These are phyloP conservation scores for Globisporangium emineosum DNA, from an alignment of 352 stramenopile genomes.

Conservation along the genomic window DNA sequence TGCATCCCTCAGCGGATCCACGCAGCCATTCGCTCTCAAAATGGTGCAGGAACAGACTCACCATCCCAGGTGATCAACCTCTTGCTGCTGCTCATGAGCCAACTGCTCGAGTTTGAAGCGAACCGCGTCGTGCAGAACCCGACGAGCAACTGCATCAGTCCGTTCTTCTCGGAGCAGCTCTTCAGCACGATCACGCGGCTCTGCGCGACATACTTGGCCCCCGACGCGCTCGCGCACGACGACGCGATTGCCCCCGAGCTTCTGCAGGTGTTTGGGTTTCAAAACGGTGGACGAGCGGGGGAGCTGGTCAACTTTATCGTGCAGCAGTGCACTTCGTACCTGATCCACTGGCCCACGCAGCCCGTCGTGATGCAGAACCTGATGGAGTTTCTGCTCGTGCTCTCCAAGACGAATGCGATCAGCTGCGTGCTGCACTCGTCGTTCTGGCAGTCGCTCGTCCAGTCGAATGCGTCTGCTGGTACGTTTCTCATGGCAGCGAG, in stretches of 20 bases:
- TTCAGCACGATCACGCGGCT: slow-evolving; percentile 69
- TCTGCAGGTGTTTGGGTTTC: slow-evolving; percentile 62
- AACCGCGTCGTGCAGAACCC: slow-evolving; percentile 55
- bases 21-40: slow-evolving; percentile 23
- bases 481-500: slow-evolving; percentile 37
- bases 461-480: slow-evolving; percentile 61
- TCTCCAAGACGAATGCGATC: slow-evolving; percentile 67
- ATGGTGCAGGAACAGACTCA: not conserved
- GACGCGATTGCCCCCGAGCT: slow-evolving; percentile 44
- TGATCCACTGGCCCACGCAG: slow-evolving; percentile 81
- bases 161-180: slow-evolving; percentile 79
- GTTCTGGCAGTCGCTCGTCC: slow-evolving; percentile 73
- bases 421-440: slow-evolving; percentile 43
- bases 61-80: slow-evolving; percentile 52
- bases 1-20: slow-evolving; percentile 63
- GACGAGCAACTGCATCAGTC: slow-evolving; percentile 56
- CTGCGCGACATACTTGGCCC: slow-evolving; percentile 69
- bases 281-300: slow-evolving; percentile 42
- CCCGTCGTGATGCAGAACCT: slow-evolving; percentile 82
- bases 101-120: slow-evolving; percentile 69
- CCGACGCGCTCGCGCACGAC: slow-evolving; percentile 39
- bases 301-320: slow-evolving; percentile 75
- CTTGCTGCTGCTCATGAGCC: slow-evolving; percentile 62
- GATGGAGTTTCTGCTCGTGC: slow-evolving; percentile 69
- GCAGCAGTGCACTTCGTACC: slow-evolving; percentile 59